Base-by-base conservation (phyloP, 75 land plant species). In the Picea sitchensis region DNA sequence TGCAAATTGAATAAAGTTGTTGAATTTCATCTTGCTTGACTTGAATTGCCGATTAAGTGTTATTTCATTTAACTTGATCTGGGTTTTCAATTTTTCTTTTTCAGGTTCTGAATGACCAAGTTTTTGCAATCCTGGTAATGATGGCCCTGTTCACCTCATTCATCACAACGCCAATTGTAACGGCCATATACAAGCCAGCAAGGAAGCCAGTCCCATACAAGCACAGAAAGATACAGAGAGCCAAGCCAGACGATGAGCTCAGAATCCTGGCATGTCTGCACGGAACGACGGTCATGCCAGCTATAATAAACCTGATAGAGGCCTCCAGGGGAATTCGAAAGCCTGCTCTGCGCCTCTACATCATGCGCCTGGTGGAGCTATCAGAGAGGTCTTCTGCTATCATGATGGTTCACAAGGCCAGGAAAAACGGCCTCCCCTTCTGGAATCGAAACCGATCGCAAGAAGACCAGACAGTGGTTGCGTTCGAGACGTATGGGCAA, bases 81-180 rank as follows among this genome's bases (percentile, higher is more conserved):
- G 62, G 6, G 2, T 61, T 0, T 17, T 61, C 5, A 61, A 0
- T 61, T 17, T 61, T 61, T 5, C 6, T 5, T 61, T 61, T 61
- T 30, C 92, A 92, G 80, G 86, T 88, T 57, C 78, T 91, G 51
- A 89, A 88, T 65, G 91, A 91, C 54, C 78, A 91, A 76, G 81
- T 84, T 2, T 91, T 91, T 61, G 88, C 92, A 0, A 86, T 91
- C 14, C 31, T 91, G 73, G 92, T 91, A 21, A 78, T 89, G 5
- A 91, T 91, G 92, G 90, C 91, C 8, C 83, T 90, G 20, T 81
- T 93, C 80, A 88, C 94, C 13, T 88, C 94, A 32, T 91, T 94
- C 87, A 91, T 94, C 64, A 92, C 97, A 20, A 94, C 97, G 20
- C 97, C 97, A 1, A 32, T 89, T 13, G 93, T 94, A 21, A 89